A percentile compares a stretch with the other conserved stretches of the same genome.
phyloP scores from a whole-genome alignment of 208 protist genomes.

The Acanthamoeba culbertsoni region DNA sequence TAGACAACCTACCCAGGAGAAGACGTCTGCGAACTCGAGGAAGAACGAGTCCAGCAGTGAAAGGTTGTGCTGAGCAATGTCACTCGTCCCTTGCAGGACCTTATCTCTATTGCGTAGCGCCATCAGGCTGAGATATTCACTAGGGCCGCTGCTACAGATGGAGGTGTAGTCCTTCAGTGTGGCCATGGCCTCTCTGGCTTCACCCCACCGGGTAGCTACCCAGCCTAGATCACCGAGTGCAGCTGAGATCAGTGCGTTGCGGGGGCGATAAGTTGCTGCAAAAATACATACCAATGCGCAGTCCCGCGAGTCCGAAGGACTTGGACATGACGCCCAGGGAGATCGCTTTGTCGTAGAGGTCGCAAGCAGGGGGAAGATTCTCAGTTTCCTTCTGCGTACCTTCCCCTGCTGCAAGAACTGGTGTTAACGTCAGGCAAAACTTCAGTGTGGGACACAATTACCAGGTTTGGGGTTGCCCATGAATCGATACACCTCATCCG shows the following conservation, averaged over 20 bases:
- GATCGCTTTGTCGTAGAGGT: constrained; percentile 50
- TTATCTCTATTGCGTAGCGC: neutral
- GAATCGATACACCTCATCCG: constrained; percentile 53
- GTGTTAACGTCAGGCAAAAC: neutral
- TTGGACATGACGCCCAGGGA: constrained; percentile 57
- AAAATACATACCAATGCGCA: constrained; percentile 3
- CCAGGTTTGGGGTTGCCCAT: neutral
- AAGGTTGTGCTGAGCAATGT: neutral
- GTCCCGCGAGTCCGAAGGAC: constrained; percentile 16
- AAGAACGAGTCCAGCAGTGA: constrained; percentile 49
- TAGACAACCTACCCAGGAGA: neutral
- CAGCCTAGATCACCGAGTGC: neutral
- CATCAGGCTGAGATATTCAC: constrained; percentile 28
- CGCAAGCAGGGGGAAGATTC: neutral
- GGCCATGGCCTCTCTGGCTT: neutral
- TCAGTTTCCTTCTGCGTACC: neutral
- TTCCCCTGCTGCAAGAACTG: neutral
- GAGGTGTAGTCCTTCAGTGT: constrained; percentile 57
- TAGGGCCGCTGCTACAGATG: constrained; percentile 51
- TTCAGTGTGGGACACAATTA: neutral
- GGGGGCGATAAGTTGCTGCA: neutral
- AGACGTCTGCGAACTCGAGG: neutral
- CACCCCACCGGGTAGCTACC: neutral
- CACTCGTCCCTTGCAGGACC: neutral
- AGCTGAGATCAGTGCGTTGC: neutral